These are phyloP conservation scores for Candida ulmi DNA, from an alignment of 805 yeast genomes.

Conservation along the genomic window DNA sequence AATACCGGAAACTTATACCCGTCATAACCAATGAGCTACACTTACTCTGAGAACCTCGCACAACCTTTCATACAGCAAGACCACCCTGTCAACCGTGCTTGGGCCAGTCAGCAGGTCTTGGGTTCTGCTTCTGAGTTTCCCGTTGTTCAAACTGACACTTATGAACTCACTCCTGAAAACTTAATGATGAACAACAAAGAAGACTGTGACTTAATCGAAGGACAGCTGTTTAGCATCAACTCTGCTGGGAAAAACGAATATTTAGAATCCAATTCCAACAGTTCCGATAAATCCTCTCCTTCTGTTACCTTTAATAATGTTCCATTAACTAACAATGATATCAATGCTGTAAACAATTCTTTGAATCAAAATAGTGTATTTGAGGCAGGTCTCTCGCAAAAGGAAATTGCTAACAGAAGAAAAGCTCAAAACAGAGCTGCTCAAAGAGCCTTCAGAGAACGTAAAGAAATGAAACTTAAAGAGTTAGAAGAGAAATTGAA, in stretches of 20 bases:
- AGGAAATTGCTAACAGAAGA: slow-evolving; percentile 47
- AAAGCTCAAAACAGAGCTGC: slow-evolving; percentile 84
- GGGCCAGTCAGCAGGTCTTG: neutral
- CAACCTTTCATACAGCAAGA: no score
- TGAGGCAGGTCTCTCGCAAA: slow-evolving; percentile 15
- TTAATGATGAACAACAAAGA: slow-evolving; percentile 10
- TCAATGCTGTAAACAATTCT: slow-evolving; percentile 2
- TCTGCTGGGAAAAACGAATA: slow-evolving; percentile 6
- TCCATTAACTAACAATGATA: slow-evolving; percentile 8
- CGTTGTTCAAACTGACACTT: slow-evolving; percentile 1
- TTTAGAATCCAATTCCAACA: slow-evolving; percentile 2
- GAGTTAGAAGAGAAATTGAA: slow-evolving; percentile 57
- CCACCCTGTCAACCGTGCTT: neutral
- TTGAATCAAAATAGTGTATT: neutral
- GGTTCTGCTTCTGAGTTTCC: neutral
- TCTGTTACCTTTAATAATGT: slow-evolving; percentile 8
- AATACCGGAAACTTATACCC: no score
- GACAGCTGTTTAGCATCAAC: slow-evolving; percentile 7
- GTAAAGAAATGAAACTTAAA: slow-evolving; percentile 67
- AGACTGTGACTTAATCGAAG: slow-evolving; percentile 17
- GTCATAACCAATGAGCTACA: no score
- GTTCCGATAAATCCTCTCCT: slow-evolving; percentile 19
- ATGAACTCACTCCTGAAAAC: slow-evolving; percentile 10
- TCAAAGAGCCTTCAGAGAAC: slow-evolving; percentile 79
- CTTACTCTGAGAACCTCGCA: no score